Evolutionary conservation across 75 land plant species (phyloP).

Genomic region (Picea glauca): DNA sequence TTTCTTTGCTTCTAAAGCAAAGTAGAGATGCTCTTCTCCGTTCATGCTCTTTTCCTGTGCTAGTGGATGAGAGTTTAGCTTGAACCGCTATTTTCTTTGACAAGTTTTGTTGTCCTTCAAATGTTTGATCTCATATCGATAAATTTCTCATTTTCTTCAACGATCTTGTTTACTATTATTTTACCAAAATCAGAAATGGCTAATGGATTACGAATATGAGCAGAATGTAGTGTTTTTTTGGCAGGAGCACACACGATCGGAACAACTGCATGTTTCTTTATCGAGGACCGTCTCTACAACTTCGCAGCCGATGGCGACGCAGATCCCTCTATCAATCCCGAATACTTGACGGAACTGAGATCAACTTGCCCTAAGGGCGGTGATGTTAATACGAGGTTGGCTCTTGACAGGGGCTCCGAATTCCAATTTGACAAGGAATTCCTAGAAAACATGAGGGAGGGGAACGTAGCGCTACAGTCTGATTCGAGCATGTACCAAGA

Average conservation of each 20-base stretch:
- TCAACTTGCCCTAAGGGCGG: conserved; percentile 43
- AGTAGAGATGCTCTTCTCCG: too few relatives aligned
- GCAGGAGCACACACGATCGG: conserved; percentile 78
- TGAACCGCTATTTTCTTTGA: background rate
- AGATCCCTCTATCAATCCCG: conserved; percentile 47
- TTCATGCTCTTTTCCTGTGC: too few relatives aligned
- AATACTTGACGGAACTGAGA: conserved; percentile 24
- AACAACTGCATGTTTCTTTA: conserved; percentile 44
- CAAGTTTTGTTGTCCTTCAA: too few relatives aligned
- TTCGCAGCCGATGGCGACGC: conserved; percentile 14
- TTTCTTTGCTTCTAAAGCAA: too few relatives aligned
- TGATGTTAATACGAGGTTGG: conserved; percentile 15
- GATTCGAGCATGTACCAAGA: conserved; percentile 41
- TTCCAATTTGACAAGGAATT: conserved; percentile 40
- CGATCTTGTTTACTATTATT: too few relatives aligned
- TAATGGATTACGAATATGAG: background rate
- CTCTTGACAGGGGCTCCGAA: conserved; percentile 40
- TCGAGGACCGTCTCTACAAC: conserved; percentile 47
- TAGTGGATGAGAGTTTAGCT: background rate
- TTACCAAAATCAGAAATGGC: background rate
- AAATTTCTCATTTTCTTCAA: too few relatives aligned
- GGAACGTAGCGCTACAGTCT: conserved; percentile 46
- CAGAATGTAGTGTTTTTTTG: background rate
- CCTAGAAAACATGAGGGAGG: conserved; percentile 31
- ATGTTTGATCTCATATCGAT: too few relatives aligned